Percentiles rank a stretch among this genome's conserved stretches.
Evolutionary conservation across 306 rosid genomes (phyloP).

Genomic region (Canavalia ensiformis): DNA sequence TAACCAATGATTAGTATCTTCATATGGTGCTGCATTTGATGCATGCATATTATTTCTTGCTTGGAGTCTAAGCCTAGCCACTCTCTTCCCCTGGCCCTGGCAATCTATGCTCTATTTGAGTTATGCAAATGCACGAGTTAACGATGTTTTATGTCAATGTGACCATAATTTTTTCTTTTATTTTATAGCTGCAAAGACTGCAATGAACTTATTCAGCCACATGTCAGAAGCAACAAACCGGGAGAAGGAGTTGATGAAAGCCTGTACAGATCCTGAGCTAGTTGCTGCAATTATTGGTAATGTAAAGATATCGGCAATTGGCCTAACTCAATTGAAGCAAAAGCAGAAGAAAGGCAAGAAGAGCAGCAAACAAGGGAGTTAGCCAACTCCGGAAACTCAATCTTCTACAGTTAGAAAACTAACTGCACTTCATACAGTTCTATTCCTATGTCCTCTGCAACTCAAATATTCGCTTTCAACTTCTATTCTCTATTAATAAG

Average conservation of each 20-base stretch:
- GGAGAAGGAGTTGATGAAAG: slow-evolving; percentile 97
- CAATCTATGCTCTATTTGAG: slow-evolving; percentile 8
- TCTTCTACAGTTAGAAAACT: slow-evolving; percentile 2
- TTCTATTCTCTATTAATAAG: slow-evolving; percentile 9
- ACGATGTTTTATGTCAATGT: slow-evolving; percentile 24
- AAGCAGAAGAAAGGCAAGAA: slow-evolving; percentile 95
- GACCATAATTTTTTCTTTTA: background rate
- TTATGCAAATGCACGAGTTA: slow-evolving; percentile 7
- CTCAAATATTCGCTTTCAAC: too few species aligned
- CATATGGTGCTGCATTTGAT: background rate
- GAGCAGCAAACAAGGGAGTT: slow-evolving; percentile 57
- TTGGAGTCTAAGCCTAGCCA: background rate
- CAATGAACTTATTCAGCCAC: slow-evolving; percentile 95
- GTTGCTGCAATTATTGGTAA: slow-evolving; percentile 89
- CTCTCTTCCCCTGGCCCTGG: background rate
- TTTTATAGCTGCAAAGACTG: slow-evolving; percentile 84
- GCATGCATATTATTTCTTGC: background rate
- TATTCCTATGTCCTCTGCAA: background rate
- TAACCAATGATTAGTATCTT: background rate
- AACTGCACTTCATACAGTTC: background rate
- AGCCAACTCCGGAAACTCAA: slow-evolving; percentile 4
- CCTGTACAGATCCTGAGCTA: slow-evolving; percentile 94
- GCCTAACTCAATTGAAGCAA: slow-evolving; percentile 91
- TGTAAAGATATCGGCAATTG: slow-evolving; percentile 86
- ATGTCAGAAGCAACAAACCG: slow-evolving; percentile 82